Evolutionary conservation across 1,139 yeast species (phyloP), one percentile per base, ranked within the genome.

Genomic region (Keqinozyma sinolaborantium): DNA sequence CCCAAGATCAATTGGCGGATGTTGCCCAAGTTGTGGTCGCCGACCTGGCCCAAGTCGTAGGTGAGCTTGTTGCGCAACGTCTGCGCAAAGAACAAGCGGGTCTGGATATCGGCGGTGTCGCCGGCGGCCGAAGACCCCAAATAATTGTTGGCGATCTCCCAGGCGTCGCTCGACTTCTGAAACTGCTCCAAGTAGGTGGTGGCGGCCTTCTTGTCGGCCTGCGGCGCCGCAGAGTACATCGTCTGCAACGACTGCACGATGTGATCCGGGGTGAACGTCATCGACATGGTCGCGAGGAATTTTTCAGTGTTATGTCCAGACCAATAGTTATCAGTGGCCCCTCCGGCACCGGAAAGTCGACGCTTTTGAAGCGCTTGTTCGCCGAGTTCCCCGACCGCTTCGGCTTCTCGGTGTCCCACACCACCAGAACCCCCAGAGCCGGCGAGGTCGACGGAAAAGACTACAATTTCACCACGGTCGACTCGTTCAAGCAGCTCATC

Each of bases 281-380:
- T 41, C 4, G 18, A 16, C 10, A 14, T 26, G 23, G 11, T 15
- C 23, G 23, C n/a, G n/a, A 24, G 8, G 3, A n/a, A 15, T 5
- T 24, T 31, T 16, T 19, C 10, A 13, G 16, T 20, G 18, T 15
- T 5, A 54, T 57, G 60, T 36, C 50, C 23, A 56, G 95, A 64
- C 97, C 97, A 36, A 83, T 92, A 46, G 97, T 92, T 42, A 77
- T 92, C 41, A 88, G 97, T 26, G 98, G 98, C 42, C 98, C 98
- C 33, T 86, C 96, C 33, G 99, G 95, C 43, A 75, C 97, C 24
- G 99, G 99, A 41, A 92, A 92, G 63, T 88, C 97, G 47, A 92
- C 99, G 11, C 70, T 92, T 38, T 73, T 92, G 56, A 88, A 92
- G 64, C 84, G 81, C 58, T 71, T 92, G 43, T 85, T 94, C 54